Base-by-base conservation (phyloP, 148 eudicot genomes). In the Chenopodium suecicum region DNA sequence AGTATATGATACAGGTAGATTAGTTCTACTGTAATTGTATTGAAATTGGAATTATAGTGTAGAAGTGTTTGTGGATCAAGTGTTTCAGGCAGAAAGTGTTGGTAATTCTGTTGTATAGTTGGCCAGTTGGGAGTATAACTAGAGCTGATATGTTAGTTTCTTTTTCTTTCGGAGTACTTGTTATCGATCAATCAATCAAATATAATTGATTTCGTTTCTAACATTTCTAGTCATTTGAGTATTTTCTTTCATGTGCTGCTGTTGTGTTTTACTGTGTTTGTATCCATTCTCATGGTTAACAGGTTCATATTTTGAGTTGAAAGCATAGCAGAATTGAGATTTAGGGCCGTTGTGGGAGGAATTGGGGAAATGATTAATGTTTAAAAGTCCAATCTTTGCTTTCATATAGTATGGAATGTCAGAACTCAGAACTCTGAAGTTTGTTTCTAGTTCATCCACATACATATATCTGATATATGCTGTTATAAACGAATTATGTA, bases 41-140 rank as follows among this genome's bases (percentile, higher is more conserved):
- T 71, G 54, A 25, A 71, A 71, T 41, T 67, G 16, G 44, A 41
- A 41, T 41, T 69, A 32, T 6, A 31, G n/a, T 69, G 22, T 22
- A 41, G 52, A 41, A 46, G 23, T 37, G 13, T 20, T 2, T 71
- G 74, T 71, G 48, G 14, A 44, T 37, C 74, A 20, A 5, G 74
- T 27, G 74, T 71, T 71, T 44, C 50, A 41, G 74, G 70, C 34
- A 66, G 70, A 29, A 66, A 66, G 34, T 66, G 70, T 31, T 32
- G 6, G 72, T 13, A 67, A 67, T 29, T 27, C 6, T 69, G 20
- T 31, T 69, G 72, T 44, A 71, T 71, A 71, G 75, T 44, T 71
- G 5, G 52, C 20, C 14, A 62, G 25, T 62, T 56, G 62, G 62
- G 54, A 71, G 52, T 71, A 52, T 44, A 41, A 20, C 46, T 70